These are phyloP conservation scores for Neospora caninum DNA, from an alignment of 169 alveolate species.

Conservation along the genomic window DNA sequence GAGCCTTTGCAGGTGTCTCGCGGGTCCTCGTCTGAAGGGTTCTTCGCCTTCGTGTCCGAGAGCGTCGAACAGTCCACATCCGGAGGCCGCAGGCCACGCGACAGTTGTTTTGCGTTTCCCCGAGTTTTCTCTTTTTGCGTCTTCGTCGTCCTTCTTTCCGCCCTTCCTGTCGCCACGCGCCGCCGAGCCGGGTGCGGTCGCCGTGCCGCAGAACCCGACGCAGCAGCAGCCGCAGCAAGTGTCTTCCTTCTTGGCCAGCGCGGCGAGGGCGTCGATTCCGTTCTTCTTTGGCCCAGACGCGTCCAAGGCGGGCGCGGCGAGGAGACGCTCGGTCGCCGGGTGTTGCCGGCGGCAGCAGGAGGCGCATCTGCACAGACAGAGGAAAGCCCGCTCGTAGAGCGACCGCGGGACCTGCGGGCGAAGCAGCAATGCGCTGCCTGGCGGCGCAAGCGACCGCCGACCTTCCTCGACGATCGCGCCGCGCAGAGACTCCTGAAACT, in stretches of 20 bases:
- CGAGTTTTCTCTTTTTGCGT: neutral
- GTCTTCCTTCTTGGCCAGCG: neutral
- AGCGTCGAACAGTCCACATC: neutral
- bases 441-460: neutral
- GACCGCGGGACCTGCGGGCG: conserved; percentile 20
- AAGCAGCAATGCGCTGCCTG: neutral
- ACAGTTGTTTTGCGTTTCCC: neutral
- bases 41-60: neutral
- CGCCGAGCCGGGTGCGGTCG: neutral
- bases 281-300: neutral
- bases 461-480: neutral
- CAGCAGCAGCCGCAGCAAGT: neutral
- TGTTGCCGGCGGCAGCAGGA: neutral
- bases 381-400: neutral
- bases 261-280: neutral
- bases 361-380: conserved; percentile 10
- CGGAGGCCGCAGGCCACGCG: neutral
- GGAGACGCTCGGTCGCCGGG: neutral
- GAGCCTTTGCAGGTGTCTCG: neutral
- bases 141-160: neutral
- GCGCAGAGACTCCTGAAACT: neutral
- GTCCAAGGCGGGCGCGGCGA: neutral
- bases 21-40: neutral
- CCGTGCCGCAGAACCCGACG: neutral
- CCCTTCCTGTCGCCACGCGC: neutral